These are phyloP conservation scores for Litsea cubeba DNA, from an alignment of 164 flowering plant genomes.

Conservation along the genomic window DNA sequence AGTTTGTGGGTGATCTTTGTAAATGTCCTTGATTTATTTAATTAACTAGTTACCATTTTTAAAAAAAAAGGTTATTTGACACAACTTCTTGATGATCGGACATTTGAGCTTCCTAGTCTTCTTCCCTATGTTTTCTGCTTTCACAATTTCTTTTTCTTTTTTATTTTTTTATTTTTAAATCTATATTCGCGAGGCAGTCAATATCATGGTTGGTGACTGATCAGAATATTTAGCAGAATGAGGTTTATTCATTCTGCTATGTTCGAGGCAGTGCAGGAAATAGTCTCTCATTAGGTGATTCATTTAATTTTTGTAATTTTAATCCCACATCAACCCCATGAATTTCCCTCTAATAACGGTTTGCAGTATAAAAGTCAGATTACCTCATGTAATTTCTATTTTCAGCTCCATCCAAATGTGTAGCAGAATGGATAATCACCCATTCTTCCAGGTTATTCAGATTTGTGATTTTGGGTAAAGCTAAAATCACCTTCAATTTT, in stretches of 20 bases:
- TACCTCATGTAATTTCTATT: not conserved
- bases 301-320: no score
- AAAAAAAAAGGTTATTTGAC: no score
- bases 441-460: not conserved
- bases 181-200: not conserved
- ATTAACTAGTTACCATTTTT: no score
- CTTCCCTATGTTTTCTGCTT: no score
- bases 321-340: not conserved
- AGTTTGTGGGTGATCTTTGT: no score
- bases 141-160: no score
- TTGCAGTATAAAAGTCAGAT: not conserved
- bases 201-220: not conserved
- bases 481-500: not conserved
- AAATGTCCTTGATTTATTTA: no score
- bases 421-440: not conserved
- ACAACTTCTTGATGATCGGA: no score
- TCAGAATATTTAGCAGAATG: not conserved
- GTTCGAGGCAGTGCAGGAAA: not conserved
- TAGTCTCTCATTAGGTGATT: no score
- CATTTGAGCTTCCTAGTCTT: no score
- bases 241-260: not conserved
- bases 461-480: no score
- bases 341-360: not conserved
- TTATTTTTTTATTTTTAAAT: no score
- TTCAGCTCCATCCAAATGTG: not conserved